Conservation (phyloP, 352 stramenopile species). For the Phytopythium ostracodes region DNA sequence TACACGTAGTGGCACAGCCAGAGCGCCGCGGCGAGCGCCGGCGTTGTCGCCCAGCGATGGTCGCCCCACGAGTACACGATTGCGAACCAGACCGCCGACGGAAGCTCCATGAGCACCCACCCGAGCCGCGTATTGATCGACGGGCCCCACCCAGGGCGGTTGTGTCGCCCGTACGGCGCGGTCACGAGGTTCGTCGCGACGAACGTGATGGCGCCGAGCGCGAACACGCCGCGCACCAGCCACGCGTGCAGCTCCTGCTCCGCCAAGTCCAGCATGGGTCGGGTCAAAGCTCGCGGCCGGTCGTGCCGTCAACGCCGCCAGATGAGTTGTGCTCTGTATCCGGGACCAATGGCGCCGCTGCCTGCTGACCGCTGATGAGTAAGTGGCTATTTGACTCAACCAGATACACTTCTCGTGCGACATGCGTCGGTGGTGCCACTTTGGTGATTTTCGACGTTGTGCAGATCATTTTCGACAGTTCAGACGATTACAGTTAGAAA, state of each 20-base stretch:
- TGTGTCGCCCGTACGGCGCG: slow-evolving; percentile 59
- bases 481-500: too few relatives aligned
- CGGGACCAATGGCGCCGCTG: neutral
- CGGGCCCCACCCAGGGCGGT: slow-evolving; percentile 49
- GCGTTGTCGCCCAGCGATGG: slow-evolving; percentile 29
- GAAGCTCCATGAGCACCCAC: slow-evolving; percentile 72
- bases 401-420: neutral
- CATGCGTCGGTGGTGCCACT: neutral
- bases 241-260: slow-evolving; percentile 52
- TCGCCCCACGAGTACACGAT: slow-evolving; percentile 43
- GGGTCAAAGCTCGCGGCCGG: neutral
- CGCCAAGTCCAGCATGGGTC: slow-evolving; percentile 10
- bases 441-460: too few relatives aligned
- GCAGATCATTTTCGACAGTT: too few relatives aligned
- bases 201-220: slow-evolving; percentile 46
- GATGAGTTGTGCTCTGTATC: neutral
- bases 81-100: slow-evolving; percentile 58
- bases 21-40: slow-evolving; percentile 42
- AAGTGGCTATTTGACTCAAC: neutral
- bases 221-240: slow-evolving; percentile 50
- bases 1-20: slow-evolving; percentile 72
- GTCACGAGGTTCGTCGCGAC: slow-evolving; percentile 46
- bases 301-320: too few relatives aligned
- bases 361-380: neutral
- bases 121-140: slow-evolving; percentile 50